Base-by-base conservation (phyloP, 305 asterid genomes). In the Withania somnifera region DNA sequence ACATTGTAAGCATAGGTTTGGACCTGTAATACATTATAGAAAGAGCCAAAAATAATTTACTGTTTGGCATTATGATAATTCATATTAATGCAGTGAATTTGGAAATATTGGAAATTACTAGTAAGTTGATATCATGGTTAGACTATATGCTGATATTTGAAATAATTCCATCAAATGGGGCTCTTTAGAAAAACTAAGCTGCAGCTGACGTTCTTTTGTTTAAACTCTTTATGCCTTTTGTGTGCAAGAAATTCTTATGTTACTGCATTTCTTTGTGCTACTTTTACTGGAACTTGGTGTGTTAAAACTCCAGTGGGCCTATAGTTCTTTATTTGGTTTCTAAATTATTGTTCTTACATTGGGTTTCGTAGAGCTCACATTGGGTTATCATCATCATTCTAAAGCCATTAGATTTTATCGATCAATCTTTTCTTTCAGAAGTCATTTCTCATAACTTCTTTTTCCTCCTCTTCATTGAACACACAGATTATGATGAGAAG, bases 401-500 rank as follows among this genome's bases (percentile, higher is more conserved):
- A 42, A 51, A 50, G 45, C 80, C 80, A 50, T 50, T 75, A 28
- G 61, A 17, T 30, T 50, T 52, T 28, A 11, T 51, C 6, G 11
- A 75, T 45, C 47, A 7, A 50, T 75, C 61, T 56, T 80, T 38
- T 81, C 77, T 40, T 60, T 30, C 51, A 73, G 42, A 30, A 51
- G 54, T 84, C 67, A 51, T 77, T 82, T 77, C 87, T 87, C 69
- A 88, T 78, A 67, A 40, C 60, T 22, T 42, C 32, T 73, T 51
- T 73, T 69, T 71, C 36, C 66, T 51, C 14, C 56, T 38, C 50
- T 78, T 84, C 52, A 67, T 77, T 86, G 84, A 56, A 83, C 77
- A 81, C 87, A 80, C 84, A 97, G 99, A 97, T 90, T 97, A 93
- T 85, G 94, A 89, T 80, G 89, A 87, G 88, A 97, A 97, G 92